These are phyloP conservation scores for Gentiana straminea DNA, from an alignment of 257 asterid genomes.

Conservation along the genomic window DNA sequence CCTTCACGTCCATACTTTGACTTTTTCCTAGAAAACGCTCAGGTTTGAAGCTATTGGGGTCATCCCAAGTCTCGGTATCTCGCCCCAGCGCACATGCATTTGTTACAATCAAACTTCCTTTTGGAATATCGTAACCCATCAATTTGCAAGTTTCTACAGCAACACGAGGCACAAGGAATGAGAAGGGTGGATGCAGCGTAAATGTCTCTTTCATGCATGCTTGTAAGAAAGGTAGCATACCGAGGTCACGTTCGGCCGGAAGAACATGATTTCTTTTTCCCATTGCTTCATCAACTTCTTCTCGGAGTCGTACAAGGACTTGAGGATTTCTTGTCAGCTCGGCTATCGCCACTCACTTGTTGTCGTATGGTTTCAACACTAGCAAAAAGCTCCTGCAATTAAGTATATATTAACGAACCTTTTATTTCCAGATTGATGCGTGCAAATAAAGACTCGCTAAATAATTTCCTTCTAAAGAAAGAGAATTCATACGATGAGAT, in stretches of 20 bases:
- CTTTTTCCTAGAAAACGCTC: constrained; percentile 1
- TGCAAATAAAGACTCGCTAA: too few species aligned
- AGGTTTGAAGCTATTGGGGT: constrained; percentile 7
- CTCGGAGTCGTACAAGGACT: neutral
- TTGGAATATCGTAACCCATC: constrained; percentile 5
- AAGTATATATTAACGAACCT: too few species aligned
- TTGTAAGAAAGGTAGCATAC: constrained; percentile 5
- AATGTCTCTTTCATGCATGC: constrained; percentile 11
- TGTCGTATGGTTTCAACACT: constrained; percentile 2
- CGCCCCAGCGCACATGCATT: constrained; percentile 7
- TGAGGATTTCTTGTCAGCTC: constrained; percentile 5
- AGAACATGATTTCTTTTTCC: neutral
- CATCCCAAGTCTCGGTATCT: constrained; percentile 8
- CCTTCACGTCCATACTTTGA: neutral
- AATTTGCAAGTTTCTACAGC: constrained; percentile 1
- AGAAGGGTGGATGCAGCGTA: constrained; percentile 10
- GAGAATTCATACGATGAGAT: too few species aligned
- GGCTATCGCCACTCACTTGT: constrained; percentile 8
- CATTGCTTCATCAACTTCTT: neutral
- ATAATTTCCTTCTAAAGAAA: too few species aligned
- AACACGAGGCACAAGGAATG: constrained; percentile 6
- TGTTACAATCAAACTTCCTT: neutral
- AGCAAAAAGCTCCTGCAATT: constrained; percentile 5
- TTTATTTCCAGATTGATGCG: too few species aligned
- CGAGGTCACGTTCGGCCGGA: neutral